Evolutionary conservation across 2,329 filamentous ascomycete species (phyloP).

Genomic region (Gnomoniopsis smithogilvyi): DNA sequence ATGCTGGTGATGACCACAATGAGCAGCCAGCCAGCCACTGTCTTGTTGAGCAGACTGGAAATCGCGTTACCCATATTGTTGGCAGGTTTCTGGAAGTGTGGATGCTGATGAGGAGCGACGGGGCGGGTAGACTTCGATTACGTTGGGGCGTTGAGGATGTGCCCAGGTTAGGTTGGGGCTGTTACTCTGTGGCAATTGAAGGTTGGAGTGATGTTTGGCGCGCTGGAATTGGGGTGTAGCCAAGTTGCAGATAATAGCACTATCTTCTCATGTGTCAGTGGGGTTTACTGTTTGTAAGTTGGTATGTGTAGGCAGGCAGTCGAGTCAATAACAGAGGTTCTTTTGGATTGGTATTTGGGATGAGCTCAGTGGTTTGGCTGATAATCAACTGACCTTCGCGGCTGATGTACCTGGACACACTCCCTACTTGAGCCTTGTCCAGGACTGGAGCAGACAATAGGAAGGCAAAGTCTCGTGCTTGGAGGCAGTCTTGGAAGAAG

Average conservation of each 20-base stretch:
- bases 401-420: neutral
- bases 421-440: neutral
- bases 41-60: conserved; percentile 25
- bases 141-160: neutral
- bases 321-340: neutral
- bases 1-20: conserved; percentile 24
- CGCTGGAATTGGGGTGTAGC: neutral
- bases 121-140: neutral
- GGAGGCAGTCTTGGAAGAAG: neutral
- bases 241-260: neutral
- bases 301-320: neutral
- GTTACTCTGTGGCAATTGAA: neutral
- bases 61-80: conserved; percentile 31
- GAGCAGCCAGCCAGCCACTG: conserved; percentile 29
- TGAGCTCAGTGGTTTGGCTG: neutral
- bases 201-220: neutral
- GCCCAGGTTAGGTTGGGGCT: neutral
- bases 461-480: neutral
- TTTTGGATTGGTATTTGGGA: neutral
- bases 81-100: neutral
- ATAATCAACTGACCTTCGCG: neutral
- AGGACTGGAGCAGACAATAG: neutral
- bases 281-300: neutral
- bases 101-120: neutral
- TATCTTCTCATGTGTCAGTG: neutral